Evolutionary conservation across 2,329 filamentous ascomycete genomes (phyloP).

Genomic region (Cladosporium sp.): DNA sequence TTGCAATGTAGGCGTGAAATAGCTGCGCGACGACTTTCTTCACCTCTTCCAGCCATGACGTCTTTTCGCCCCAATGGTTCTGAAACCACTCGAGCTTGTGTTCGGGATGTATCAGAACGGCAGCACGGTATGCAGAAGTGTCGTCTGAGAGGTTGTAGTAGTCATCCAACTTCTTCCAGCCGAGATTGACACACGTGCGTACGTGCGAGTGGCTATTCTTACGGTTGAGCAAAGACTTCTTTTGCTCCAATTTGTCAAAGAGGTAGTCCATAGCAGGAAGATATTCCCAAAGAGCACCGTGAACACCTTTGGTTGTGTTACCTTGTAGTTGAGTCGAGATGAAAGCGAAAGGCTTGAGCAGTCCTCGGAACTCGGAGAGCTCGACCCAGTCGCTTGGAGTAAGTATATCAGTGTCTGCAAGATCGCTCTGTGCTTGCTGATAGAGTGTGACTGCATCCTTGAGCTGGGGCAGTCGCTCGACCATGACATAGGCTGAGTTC

Average conservation of each 20-base stretch:
- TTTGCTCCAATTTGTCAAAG: too few relatives aligned
- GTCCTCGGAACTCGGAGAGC: neutral
- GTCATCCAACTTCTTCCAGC: slow-evolving; percentile 7
- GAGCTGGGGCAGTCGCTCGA: neutral
- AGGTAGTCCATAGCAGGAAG: too few relatives aligned
- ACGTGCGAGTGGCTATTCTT: neutral
- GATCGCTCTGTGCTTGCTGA: slow-evolving; percentile 1
- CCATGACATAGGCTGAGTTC: slow-evolving; percentile 1
- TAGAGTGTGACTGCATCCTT: slow-evolving; percentile 4
- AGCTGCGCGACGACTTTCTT: too few relatives aligned
- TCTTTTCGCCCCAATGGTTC: neutral
- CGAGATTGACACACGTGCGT: slow-evolving; percentile 1
- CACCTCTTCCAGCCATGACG: neutral
- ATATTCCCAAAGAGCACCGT: too few relatives aligned
- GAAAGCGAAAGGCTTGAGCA: neutral
- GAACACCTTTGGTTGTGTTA: too few relatives aligned
- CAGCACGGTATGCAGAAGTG: slow-evolving; percentile 2
- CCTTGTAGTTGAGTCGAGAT: neutral
- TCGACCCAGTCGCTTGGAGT: neutral
- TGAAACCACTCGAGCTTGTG: slow-evolving; percentile 5
- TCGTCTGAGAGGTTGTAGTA: slow-evolving; percentile 9
- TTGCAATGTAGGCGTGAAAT: neutral
- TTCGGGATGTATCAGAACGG: slow-evolving; percentile 11
- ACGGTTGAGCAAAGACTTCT: too few relatives aligned
- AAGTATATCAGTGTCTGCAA: neutral